Evolutionary conservation across 371 early-diverging fungal species (phyloP).

Genomic region (Syncephalastrum racemosum): DNA sequence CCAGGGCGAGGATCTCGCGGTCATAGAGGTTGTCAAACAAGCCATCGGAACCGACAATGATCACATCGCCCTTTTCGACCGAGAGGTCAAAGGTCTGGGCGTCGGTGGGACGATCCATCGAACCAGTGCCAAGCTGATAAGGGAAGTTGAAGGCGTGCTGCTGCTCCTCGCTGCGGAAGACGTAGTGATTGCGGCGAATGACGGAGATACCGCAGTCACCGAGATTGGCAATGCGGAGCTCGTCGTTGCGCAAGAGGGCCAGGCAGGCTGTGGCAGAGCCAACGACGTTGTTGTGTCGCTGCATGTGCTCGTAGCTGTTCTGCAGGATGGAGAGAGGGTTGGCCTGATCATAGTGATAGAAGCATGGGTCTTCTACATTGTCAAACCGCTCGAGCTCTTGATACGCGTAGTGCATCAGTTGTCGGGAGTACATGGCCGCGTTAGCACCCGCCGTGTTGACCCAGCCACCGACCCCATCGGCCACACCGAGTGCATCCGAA

Average conservation of each 20-base stretch:
- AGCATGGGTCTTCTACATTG: conserved; percentile 43
- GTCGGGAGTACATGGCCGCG: conserved; percentile 85
- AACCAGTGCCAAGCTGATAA: conserved; percentile 75
- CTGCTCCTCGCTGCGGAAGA: conserved; percentile 91
- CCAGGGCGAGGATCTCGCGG: conserved; percentile 74
- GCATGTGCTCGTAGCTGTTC: conserved; percentile 77
- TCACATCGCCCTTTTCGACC: conserved; percentile 75
- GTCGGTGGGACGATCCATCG: conserved; percentile 65
- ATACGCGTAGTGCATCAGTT: conserved; percentile 90
- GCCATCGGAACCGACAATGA: conserved; percentile 79
- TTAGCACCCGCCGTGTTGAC: conserved; percentile 68
- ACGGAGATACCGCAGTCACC: conserved; percentile 93
- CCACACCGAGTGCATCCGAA: conserved; percentile 78
- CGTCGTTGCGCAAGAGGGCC: conserved; percentile 85
- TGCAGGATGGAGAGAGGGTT: conserved; percentile 81
- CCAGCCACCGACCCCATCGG: conserved; percentile 89
- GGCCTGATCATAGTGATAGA: conserved; percentile 67
- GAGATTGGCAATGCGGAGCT: conserved; percentile 88
- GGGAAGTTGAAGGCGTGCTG: conserved; percentile 86
- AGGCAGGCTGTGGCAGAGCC: conserved; percentile 92
- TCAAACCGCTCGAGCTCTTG: conserved; percentile 78
- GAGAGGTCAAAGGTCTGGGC: conserved; percentile 77
- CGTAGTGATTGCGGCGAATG: conserved; percentile 80
- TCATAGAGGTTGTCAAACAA: conserved; percentile 85
- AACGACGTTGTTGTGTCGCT: conserved; percentile 66